Conservation (phyloP, 495 filamentous ascomycete genomes). For the Neurospora cerealis region DNA sequence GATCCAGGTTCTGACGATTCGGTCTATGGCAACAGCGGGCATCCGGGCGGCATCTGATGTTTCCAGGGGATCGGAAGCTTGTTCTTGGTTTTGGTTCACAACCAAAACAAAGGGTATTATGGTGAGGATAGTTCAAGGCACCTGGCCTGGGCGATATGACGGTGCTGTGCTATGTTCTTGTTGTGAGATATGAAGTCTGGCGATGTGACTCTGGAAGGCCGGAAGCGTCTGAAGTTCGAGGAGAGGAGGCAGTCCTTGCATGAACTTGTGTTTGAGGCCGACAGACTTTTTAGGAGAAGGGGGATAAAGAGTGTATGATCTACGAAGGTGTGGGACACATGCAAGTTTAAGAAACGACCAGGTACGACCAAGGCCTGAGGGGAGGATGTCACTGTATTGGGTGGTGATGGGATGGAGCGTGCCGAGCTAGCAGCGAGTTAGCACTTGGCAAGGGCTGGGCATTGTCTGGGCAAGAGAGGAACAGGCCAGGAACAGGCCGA, state of each 20-base stretch:
- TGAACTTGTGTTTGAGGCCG: background rate
- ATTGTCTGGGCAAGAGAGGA: background rate
- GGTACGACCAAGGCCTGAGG: conserved; percentile 9
- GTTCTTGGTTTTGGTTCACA: background rate
- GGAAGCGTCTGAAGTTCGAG: background rate
- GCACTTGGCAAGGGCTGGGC: background rate
- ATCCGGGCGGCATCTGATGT: conserved; percentile 34
- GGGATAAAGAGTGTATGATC: conserved; percentile 31
- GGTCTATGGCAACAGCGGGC: conserved; percentile 38
- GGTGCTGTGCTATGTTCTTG: background rate
- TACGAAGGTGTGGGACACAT: conserved; percentile 25
- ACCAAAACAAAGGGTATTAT: background rate
- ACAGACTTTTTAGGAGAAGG: conserved; percentile 20
- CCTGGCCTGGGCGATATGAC: background rate
- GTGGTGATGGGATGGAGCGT: background rate
- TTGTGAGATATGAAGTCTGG: background rate
- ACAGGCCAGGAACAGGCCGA: background rate
- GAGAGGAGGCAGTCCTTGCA: background rate
- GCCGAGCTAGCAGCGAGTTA: background rate
- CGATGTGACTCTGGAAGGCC: background rate
- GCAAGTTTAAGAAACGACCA: conserved; percentile 37
- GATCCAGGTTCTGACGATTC: conserved; percentile 36
- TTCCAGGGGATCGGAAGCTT: conserved; percentile 7
- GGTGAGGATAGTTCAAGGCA: background rate
- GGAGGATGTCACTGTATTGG: background rate